phyloP scores from a whole-genome alignment of 495 filamentous ascomycete genomes.

The Trichoderma virens region DNA sequence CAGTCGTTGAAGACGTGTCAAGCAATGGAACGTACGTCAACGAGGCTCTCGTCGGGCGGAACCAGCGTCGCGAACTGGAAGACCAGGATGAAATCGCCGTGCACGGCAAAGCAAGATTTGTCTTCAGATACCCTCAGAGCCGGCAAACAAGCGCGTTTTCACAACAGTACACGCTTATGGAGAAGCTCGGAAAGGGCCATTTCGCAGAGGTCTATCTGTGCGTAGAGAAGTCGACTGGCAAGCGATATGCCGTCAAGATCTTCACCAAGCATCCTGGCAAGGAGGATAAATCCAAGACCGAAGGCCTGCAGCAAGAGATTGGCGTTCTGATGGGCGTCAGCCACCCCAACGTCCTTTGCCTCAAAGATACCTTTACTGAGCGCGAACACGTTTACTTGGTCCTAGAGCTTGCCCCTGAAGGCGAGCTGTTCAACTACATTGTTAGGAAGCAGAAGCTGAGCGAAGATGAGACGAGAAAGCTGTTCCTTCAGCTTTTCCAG shows the following conservation, averaged over 20 bases:
- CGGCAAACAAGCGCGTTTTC: conserved; percentile 68
- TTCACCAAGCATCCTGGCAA: conserved; percentile 75
- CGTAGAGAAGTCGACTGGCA: conserved; percentile 74
- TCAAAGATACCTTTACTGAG: conserved; percentile 95
- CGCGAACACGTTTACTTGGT: conserved; percentile 85
- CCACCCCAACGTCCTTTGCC: conserved; percentile 88
- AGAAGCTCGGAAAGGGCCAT: conserved; percentile 91
- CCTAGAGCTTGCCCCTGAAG: conserved; percentile 82
- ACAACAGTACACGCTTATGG: conserved; percentile 76
- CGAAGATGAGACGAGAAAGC: conserved; percentile 73
- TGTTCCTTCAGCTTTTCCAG: conserved; percentile 88
- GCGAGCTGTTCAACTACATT: conserved; percentile 93
- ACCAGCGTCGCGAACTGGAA: conserved; percentile 78
- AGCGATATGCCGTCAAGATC: conserved; percentile 84
- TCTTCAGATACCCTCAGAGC: conserved; percentile 80
- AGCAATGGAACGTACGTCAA: conserved; percentile 97
- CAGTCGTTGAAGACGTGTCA: conserved; percentile 85
- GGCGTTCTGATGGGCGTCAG: conserved; percentile 92
- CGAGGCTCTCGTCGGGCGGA: conserved; percentile 81
- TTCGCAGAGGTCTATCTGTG: conserved; percentile 94
- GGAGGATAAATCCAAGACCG: conserved; percentile 73
- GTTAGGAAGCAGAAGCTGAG: conserved; percentile 79
- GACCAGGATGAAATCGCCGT: conserved; percentile 88
- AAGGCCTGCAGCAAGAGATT: conserved; percentile 89
- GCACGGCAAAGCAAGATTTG: conserved; percentile 70